Conservation (phyloP, 1,139 yeast species). For the Yamadazyma blattariae region DNA sequence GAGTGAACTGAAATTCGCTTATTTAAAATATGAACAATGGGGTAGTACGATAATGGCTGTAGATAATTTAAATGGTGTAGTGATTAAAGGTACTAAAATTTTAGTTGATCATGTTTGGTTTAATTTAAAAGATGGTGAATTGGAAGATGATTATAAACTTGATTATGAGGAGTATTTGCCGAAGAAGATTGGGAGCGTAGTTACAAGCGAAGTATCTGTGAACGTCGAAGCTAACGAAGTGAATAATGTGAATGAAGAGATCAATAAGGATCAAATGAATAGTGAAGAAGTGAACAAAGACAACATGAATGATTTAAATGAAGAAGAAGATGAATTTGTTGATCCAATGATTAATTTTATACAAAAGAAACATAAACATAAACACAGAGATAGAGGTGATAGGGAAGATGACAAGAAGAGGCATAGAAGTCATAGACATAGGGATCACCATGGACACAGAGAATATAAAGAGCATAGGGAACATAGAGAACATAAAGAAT, state of each 20-base stretch:
- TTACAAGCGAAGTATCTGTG: no score
- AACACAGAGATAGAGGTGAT: background rate
- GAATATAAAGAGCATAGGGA: background rate
- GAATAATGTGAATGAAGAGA: no score
- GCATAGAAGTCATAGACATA: constrained; percentile 1
- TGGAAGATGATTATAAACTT: constrained; percentile 39
- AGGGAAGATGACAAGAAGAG: no score
- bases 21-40: constrained; percentile 79
- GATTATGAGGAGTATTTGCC: constrained; percentile 27
- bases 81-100: constrained; percentile 53
- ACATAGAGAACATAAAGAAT: no score
- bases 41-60: constrained; percentile 81
- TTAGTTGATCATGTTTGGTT: constrained; percentile 79
- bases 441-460: constrained; percentile 1
- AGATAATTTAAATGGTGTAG: constrained; percentile 80
- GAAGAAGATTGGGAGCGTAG: constrained; percentile 7
- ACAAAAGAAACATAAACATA: constrained; percentile 2
- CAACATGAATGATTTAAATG: background rate
- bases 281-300: background rate
- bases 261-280: no score
- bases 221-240: no score
- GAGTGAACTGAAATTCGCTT: constrained; percentile 63
- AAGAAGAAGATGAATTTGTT: constrained; percentile 16
- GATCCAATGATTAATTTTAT: constrained; percentile 13
- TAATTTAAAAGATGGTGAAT: constrained; percentile 51